Conservation (phyloP, 306 rosid species). For the Dalbergia cochinchinensis region DNA sequence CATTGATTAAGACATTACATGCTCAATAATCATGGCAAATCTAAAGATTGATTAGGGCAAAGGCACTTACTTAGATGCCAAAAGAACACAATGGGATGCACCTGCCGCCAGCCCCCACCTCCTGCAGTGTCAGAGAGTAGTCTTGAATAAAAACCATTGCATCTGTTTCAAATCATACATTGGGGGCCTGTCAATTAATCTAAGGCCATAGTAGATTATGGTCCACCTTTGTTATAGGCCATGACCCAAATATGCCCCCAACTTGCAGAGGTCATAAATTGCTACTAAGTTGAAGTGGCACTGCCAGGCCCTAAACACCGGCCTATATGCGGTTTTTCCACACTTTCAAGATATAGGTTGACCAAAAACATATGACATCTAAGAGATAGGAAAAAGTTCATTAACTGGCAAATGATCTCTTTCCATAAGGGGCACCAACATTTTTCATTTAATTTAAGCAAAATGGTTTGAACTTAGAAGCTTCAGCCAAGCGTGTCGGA, state of each 20-base stretch:
- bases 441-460: slow-evolving; percentile 34
- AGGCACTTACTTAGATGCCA: slow-evolving; percentile 55
- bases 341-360: slow-evolving; percentile 11
- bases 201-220: slow-evolving; percentile 45
- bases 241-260: slow-evolving; percentile 41
- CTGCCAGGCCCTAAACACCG: slow-evolving; percentile 51
- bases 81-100: slow-evolving; percentile 47
- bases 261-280: slow-evolving; percentile 29
- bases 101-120: slow-evolving; percentile 39
- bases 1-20: slow-evolving; percentile 67
- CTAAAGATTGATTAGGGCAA: slow-evolving; percentile 48
- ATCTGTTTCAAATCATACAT: not conserved
- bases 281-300: slow-evolving; percentile 18
- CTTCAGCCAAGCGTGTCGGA: slow-evolving; percentile 27
- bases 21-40: slow-evolving; percentile 58
- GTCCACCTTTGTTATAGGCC: slow-evolving; percentile 51
- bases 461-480: slow-evolving; percentile 14
- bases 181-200: slow-evolving; percentile 40
- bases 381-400: slow-evolving; percentile 19
- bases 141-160: slow-evolving; percentile 1
- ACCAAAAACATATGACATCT: not conserved
- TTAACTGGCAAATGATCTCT: slow-evolving; percentile 34
- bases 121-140: slow-evolving; percentile 14
- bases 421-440: slow-evolving; percentile 33
- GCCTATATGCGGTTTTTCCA: slow-evolving; percentile 51